Evolutionary conservation across 1,139 yeast genomes (phyloP), one percentile per base, ranked within the genome.

Genomic region (Candida smagusa): DNA sequence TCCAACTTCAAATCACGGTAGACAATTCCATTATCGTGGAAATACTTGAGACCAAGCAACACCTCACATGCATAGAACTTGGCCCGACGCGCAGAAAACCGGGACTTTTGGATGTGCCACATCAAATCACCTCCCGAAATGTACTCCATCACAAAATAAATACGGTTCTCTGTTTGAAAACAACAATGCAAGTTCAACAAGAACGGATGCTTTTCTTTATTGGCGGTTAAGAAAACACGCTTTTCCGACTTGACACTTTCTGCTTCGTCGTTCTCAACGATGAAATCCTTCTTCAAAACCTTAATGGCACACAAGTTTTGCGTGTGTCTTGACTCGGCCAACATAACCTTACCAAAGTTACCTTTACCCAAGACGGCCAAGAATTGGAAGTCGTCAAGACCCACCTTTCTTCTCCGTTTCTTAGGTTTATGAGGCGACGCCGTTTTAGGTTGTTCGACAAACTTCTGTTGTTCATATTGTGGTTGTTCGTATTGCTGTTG

Each of bases 11-110:
- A 76, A 64, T 92, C 98, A 67, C 99, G 87, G 63, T 94, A 92
- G 36, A 92, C 87, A 39, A 92, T 94, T 31, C 97, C 97, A 54
- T 88, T 86, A 44, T 89, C 96, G 63, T 92, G 99, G 72, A 92
- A 84, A 58, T 88, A 86, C 56, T 92, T 86, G 56, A 92, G 72
- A 0, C 95, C 98, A 39, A 92, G 65, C 47, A 90, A 71, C 2
- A 94, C 97, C 60, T 92, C 98, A 35, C 97, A 95, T 2, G 98
- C 97, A 61, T 92, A 94, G 58, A 89, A 92, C 61, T 90, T 94
- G 11, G 98, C 98, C 49, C 97, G 75, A 49, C 86, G 80, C 13
- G 92, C 84, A 2, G 96, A 83, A 56, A 92, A 85, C 52, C 94
- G 75, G 40, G 87, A 86, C 56, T 88, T 88, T 61, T 92, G 98